Conservation (phyloP, 257 asterid genomes). For the Solanum medicagineum region DNA sequence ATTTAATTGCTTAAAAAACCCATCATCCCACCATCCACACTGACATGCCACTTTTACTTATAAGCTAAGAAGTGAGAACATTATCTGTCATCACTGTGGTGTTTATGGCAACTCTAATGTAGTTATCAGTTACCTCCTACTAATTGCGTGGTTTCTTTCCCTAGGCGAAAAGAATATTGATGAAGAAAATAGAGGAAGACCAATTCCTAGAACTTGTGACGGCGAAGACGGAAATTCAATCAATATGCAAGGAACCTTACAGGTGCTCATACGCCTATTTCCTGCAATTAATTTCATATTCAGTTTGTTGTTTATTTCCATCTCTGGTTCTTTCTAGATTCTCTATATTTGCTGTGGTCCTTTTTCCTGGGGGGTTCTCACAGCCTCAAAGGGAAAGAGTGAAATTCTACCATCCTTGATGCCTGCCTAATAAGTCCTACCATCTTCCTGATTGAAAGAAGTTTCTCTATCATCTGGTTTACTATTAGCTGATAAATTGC, state of each 20-base stretch:
- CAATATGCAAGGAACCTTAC: slow-evolving; percentile 85
- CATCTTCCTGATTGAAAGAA: not conserved
- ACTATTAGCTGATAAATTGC: not conserved
- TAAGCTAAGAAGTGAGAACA: not conserved
- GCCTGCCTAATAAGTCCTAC: not conserved
- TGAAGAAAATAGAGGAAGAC: slow-evolving; percentile 74
- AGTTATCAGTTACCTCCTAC: not conserved
- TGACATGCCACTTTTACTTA: not conserved
- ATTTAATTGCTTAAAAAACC: not conserved
- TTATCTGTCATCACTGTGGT: not conserved
- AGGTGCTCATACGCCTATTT: slow-evolving; percentile 28
- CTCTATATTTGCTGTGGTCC: not conserved
- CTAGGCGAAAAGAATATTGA: slow-evolving; percentile 66
- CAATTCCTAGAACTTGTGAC: slow-evolving; percentile 78
- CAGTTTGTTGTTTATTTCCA: not conserved
- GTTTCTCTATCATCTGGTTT: not conserved
- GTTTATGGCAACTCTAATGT: not conserved
- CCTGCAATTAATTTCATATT: not conserved
- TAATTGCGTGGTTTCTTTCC: slow-evolving; percentile 1
- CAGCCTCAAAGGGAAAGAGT: not conserved
- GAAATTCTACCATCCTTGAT: not conserved
- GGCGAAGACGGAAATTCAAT: slow-evolving; percentile 57
- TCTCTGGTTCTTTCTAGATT: not conserved
- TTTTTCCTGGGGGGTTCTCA: not conserved
- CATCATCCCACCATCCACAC: not conserved